Base-by-base conservation (phyloP, 2,329 filamentous ascomycete genomes). In the Beauveria australis region DNA sequence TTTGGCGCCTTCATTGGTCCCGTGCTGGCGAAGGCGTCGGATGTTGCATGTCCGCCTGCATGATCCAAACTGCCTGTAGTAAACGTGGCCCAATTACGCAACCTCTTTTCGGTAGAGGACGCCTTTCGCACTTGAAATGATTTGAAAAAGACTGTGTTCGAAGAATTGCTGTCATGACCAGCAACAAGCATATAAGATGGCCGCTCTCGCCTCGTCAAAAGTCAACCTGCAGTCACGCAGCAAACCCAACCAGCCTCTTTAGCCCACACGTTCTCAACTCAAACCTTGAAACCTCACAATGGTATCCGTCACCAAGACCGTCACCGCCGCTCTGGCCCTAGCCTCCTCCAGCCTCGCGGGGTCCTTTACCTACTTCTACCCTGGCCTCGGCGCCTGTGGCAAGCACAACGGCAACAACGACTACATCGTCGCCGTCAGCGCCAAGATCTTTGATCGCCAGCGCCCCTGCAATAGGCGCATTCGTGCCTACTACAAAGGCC, bases 301-400 rank as follows among this genome's bases (percentile, higher is more conserved):
- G 68, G 41, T 66, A 52, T 54, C 62, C 61, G 60, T 64, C 60
- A 59, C 64, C 60, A 58, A 54, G 40, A 8, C 61, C 51, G 26
- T 62, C n/a, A 47, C 61, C 44, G 65, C 65, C 53, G 52, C 69
- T 30, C 56, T 67, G 33, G 63, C 64, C 30, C 26, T 54, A 3
- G 37, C 64, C 30, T 26, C 43, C 22, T 22, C 49, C 56, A 9
- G 40, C 40, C 7, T 49, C 41, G 26, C 24, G 3, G 67, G 66
- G 44, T 52, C 53, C 24, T 18, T 60, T 19, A 60, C 57, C 48
- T 92, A 86, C 74, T 92, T 89, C 71, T 74, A 76, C 19, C 82
- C 87, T 0, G 77, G 73, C 3, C 77, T 90, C 4, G 89, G 89
- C 14, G 85, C 89, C 0, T 93, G 90, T 69, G 89, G 89, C 5